A percentile compares a stretch with the other conserved stretches of the same genome.
phyloP scores from a whole-genome alignment of 495 filamentous ascomycete species.

The Neurospora hispaniola region DNA sequence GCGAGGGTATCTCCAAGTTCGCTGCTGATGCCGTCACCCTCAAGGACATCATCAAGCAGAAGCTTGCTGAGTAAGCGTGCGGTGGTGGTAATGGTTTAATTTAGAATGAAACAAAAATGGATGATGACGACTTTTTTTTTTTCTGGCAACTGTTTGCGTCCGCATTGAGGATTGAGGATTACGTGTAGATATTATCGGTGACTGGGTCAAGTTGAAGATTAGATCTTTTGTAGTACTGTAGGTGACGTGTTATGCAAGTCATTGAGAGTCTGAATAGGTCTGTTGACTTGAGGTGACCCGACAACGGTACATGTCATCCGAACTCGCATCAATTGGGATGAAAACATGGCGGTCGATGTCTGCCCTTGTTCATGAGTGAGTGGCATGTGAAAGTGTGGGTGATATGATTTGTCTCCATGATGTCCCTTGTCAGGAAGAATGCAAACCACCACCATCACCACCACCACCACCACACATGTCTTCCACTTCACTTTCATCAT shows the following conservation, averaged over 20 bases:
- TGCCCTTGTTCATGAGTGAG: neutral
- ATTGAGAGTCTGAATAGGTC: neutral
- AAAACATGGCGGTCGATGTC: neutral
- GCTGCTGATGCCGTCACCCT: slow-evolving; percentile 90
- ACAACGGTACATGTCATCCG: neutral
- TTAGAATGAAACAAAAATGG: neutral
- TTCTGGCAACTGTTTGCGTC: neutral
- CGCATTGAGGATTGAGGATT: neutral
- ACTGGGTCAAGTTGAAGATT: neutral
- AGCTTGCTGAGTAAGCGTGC: slow-evolving; percentile 45
- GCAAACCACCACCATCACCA: too few species aligned
- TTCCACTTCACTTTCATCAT: neutral
- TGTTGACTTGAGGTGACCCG: neutral
- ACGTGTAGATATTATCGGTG: neutral
- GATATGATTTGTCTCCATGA: too few species aligned
- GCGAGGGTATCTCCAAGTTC: slow-evolving; percentile 98
- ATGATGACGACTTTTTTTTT: neutral
- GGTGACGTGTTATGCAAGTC: neutral
- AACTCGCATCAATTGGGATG: neutral
- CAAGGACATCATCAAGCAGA: slow-evolving; percentile 81
- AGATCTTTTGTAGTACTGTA: neutral
- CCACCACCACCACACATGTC: neutral
- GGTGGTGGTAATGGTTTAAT: neutral
- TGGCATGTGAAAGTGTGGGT: neutral
- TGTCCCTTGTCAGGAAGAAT: too few species aligned